A percentile compares a stretch with the other conserved stretches of the same genome.
Evolutionary conservation across 768 basidiomycete species (phyloP).

Genomic region (Termitomyces sp.): DNA sequence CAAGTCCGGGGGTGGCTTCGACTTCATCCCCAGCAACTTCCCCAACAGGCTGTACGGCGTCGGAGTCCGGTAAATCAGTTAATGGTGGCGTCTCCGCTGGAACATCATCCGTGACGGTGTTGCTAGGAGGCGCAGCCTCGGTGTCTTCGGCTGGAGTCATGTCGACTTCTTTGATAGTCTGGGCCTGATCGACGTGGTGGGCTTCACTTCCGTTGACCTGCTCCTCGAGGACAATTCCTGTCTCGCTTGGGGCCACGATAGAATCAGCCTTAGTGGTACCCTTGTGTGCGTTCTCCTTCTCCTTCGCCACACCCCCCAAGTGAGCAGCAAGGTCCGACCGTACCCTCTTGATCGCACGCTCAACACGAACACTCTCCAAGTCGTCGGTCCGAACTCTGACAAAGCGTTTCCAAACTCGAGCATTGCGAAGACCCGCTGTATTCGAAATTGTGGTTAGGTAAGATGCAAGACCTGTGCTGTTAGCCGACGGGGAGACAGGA

Average conservation of each 20-base stretch:
- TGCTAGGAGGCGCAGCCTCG: conserved; percentile 1
- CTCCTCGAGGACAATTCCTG: conserved; percentile 24
- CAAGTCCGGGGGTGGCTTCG: conserved; percentile 1
- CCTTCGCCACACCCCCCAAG: conserved; percentile 35
- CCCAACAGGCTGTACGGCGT: conserved; percentile 6
- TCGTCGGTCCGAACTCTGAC: conserved; percentile 86
- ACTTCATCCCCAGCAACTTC: neutral
- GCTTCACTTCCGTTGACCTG: conserved; percentile 35
- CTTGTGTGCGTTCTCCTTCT: conserved; percentile 29
- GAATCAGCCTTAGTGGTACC: conserved; percentile 14
- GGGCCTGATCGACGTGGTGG: conserved; percentile 42
- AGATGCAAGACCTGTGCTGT: conserved; percentile 67
- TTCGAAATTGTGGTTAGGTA: conserved; percentile 82
- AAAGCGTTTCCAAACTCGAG: conserved; percentile 81
- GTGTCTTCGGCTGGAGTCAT: conserved; percentile 18
- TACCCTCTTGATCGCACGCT: conserved; percentile 85
- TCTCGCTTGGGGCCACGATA: conserved; percentile 20
- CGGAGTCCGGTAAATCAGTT: conserved; percentile 9
- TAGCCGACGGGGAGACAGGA: conserved; percentile 39
- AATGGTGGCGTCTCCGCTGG: conserved; percentile 12
- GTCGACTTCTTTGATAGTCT: conserved; percentile 24
- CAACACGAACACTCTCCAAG: conserved; percentile 81
- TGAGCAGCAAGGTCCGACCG: conserved; percentile 83
- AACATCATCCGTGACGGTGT: conserved; percentile 7
- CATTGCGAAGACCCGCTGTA: conserved; percentile 55